Conservation (phyloP, 129 eudicot genomes). For the Silybum marianum region DNA sequence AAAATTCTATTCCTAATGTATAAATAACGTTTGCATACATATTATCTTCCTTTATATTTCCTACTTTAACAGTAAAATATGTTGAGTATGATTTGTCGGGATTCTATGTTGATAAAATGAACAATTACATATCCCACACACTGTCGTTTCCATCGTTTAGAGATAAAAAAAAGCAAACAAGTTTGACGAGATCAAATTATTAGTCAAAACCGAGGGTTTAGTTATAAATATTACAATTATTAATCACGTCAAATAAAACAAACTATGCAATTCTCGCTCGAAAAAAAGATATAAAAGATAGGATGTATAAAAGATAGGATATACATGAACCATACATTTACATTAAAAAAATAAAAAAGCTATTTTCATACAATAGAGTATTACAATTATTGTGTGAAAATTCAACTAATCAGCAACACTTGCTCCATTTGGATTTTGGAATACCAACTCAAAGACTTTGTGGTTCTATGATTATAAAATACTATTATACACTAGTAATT, state of each 20-base stretch:
- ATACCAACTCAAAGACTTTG: conserved; percentile 34
- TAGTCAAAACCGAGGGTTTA: too few relatives aligned
- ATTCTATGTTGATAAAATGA: too few relatives aligned
- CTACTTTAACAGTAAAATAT: neutral
- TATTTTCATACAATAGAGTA: too few relatives aligned
- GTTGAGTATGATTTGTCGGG: neutral
- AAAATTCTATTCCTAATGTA: neutral
- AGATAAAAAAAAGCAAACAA: neutral
- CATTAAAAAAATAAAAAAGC: too few relatives aligned
- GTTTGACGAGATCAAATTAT: neutral
- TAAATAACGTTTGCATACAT: neutral
- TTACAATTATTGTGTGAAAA: conserved; percentile 6
- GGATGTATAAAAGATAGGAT: too few relatives aligned
- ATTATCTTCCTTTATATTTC: neutral
- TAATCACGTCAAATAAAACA: neutral
- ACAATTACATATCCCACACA: neutral
- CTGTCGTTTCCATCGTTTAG: neutral
- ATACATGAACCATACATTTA: too few relatives aligned
- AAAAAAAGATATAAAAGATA: too few relatives aligned
- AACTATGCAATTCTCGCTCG: too few relatives aligned
- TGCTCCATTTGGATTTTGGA: conserved; percentile 7
- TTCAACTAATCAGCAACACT: conserved; percentile 32
- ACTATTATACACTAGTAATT: neutral
- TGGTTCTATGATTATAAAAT: neutral
- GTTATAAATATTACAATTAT: too few relatives aligned